Base-by-base conservation (phyloP, 805 yeast species). In the Candida stauntonica region DNA sequence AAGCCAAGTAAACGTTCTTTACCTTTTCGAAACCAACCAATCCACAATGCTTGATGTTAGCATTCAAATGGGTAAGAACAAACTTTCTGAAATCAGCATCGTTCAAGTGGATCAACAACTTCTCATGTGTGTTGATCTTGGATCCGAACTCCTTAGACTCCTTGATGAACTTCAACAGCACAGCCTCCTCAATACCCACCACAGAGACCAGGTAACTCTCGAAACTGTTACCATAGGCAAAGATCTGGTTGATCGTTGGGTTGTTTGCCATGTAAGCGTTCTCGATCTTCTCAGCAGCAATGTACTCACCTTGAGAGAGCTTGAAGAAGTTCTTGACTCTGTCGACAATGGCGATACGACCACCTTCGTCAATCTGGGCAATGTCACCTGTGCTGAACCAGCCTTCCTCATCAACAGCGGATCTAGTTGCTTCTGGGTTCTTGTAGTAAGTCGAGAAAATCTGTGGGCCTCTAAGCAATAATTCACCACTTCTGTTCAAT, bases 311-410 rank as follows among this genome's bases (percentile, higher is more conserved):
- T 54, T 76, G 81, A 3, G 79, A 66, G 38, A 76, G 56, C 48
- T 83, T 83, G 68, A 82, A 83, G 63, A 83, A 82, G 62, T 83
- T 84, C 66, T 83, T 83, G 28, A 83, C 87, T 45, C 93, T 68
- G 54, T 84, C 93, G 49, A 83, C 70, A 41, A 83, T 77, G 35
- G 60, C 65, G 17, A 84, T 56, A 33, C 81, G 68, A 11, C 88
- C 86, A 6, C 63, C 60, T 2, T 45, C 40, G 40, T 73, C 75
- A 36, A 81, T 58, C 41, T 57, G 60, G 1, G 76, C 86, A 49
- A 81, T 71, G 56, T 81, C 89, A 35, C 86, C 86, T 3, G 85
- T 78, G 26, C 70, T 61, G 54, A 77, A 79, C 83, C 84, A 79
- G 4, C 81, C 81, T 14, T 75, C 75, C 13, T 66, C 61, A 40